A percentile compares a stretch with the other conserved stretches of the same genome.
Evolutionary conservation across 2,329 filamentous ascomycete genomes (phyloP).

Genomic region (Diaporthe ampelina): DNA sequence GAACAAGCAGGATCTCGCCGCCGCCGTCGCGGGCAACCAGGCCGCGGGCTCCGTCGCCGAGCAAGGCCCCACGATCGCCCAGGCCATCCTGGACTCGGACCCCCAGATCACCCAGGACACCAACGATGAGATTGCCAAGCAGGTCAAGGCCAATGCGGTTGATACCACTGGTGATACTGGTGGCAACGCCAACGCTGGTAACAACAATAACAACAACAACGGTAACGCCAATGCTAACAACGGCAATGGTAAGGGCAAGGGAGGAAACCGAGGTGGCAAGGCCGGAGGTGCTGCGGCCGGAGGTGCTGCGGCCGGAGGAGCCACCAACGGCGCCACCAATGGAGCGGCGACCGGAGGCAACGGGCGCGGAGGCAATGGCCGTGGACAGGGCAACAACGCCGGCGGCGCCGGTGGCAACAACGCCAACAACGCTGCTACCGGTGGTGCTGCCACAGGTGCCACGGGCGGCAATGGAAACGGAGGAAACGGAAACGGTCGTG

Average conservation of each 20-base stretch:
- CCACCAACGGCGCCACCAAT: neutral
- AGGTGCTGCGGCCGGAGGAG: neutral
- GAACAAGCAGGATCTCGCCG: conserved; percentile 64
- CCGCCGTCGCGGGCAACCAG: conserved; percentile 58
- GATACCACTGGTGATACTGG: neutral
- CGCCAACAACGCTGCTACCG: conserved; percentile 9
- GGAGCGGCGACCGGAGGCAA: neutral
- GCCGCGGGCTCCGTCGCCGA: conserved; percentile 49
- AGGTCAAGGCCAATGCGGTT: conserved; percentile 7
- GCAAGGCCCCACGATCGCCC: conserved; percentile 42
- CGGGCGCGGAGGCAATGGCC: neutral
- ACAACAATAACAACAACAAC: neutral
- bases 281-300: neutral
- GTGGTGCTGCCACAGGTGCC: neutral
- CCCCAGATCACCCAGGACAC: conserved; percentile 14
- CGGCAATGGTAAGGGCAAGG: conserved; percentile 5
- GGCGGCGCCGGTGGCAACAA: neutral
- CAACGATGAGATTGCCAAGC: conserved; percentile 15
- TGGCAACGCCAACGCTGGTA: neutral
- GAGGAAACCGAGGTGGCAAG: conserved; percentile 22
- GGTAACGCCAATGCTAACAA: neutral
- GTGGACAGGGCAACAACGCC: neutral
- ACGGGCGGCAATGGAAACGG: neutral
- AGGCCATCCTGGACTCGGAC: conserved; percentile 35
- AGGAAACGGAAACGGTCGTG: neutral